Evolutionary conservation across 2,329 filamentous ascomycete genomes (phyloP).

Genomic region (Dactylellina haptotyla): DNA sequence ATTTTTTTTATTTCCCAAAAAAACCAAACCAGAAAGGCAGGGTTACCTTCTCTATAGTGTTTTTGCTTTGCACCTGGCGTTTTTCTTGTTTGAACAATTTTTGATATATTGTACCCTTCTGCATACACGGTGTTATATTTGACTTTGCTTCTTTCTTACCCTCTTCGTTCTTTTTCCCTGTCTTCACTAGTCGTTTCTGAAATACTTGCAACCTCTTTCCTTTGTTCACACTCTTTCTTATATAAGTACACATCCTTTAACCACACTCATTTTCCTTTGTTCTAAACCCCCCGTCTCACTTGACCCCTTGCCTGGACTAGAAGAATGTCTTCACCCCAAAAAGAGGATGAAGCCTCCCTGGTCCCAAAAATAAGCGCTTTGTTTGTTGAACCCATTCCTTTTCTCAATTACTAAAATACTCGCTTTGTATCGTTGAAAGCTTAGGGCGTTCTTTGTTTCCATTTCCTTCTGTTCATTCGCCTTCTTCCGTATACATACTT

Average conservation of each 20-base stretch:
- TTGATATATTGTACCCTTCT: slow-evolving; percentile 3
- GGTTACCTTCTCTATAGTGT: slow-evolving; percentile 9
- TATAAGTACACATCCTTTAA: slow-evolving; percentile 21
- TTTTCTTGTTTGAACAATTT: slow-evolving; percentile 3
- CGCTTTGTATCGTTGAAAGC: too few species aligned
- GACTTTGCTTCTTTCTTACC: neutral
- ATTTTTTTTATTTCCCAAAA: slow-evolving; percentile 19
- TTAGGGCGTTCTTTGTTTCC: slow-evolving; percentile 4
- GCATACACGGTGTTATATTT: slow-evolving; percentile 38
- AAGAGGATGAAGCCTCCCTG: slow-evolving; percentile 18
- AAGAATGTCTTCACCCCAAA: slow-evolving; percentile 22
- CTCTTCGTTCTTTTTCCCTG: slow-evolving; percentile 46
- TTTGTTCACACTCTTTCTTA: slow-evolving; percentile 51
- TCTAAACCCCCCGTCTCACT: slow-evolving; percentile 37
- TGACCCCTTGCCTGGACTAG: slow-evolving; percentile 28
- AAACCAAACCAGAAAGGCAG: slow-evolving; percentile 13
- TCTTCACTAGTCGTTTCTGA: too few species aligned
- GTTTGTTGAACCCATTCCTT: slow-evolving; percentile 39
- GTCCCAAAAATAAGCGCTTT: slow-evolving; percentile 21
- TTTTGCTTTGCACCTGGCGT: slow-evolving; percentile 1
- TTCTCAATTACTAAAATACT: too few species aligned
- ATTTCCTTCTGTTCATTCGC: too few species aligned
- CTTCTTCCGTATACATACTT: slow-evolving; percentile 8
- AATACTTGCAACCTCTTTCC: too few species aligned
- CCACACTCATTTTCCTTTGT: slow-evolving; percentile 24